phyloP scores from a whole-genome alignment of 768 basidiomycete genomes.

The Xerocomus potaroensis region DNA sequence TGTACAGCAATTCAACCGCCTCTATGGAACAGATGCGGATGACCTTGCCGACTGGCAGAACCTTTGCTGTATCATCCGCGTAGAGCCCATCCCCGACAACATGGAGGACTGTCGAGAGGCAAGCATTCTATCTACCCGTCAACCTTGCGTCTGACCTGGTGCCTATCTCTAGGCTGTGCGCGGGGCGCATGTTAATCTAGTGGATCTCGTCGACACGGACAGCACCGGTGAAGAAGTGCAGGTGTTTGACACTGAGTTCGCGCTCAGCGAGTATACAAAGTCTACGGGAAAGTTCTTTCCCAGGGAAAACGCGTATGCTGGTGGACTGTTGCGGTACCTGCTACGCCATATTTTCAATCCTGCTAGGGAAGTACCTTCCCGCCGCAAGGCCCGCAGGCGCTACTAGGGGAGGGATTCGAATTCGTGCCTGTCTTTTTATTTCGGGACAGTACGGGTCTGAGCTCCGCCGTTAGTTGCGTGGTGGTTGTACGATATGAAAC shows the following conservation, averaged over 20 bases:
- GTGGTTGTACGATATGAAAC: too few relatives aligned
- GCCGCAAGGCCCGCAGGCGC: constrained; percentile 1
- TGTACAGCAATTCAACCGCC: constrained; percentile 11
- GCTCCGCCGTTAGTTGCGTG: background rate
- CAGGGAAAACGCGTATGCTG: constrained; percentile 11
- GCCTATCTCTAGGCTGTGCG: constrained; percentile 9
- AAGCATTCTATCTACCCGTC: background rate
- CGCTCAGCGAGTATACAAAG: constrained; percentile 10
- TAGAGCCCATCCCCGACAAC: constrained; percentile 7
- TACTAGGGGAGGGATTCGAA: constrained; percentile 14
- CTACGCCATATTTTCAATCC: constrained; percentile 14
- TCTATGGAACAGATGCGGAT: constrained; percentile 11
- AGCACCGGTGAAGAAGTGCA: background rate
- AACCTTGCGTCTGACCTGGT: too few relatives aligned
- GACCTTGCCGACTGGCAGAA: constrained; percentile 9
- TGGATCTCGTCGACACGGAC: constrained; percentile 16
- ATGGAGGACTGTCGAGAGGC: constrained; percentile 9
- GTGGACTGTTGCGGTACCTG: constrained; percentile 12
- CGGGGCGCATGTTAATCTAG: constrained; percentile 7
- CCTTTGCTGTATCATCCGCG: constrained; percentile 1
- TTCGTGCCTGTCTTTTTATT: background rate
- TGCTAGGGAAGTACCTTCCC: background rate
- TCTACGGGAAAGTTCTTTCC: constrained; percentile 11
- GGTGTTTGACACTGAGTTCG: constrained; percentile 6
- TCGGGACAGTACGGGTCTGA: background rate